phyloP scores from a whole-genome alignment of 495 filamentous ascomycete genomes.

The Pyrenula aspistea region DNA sequence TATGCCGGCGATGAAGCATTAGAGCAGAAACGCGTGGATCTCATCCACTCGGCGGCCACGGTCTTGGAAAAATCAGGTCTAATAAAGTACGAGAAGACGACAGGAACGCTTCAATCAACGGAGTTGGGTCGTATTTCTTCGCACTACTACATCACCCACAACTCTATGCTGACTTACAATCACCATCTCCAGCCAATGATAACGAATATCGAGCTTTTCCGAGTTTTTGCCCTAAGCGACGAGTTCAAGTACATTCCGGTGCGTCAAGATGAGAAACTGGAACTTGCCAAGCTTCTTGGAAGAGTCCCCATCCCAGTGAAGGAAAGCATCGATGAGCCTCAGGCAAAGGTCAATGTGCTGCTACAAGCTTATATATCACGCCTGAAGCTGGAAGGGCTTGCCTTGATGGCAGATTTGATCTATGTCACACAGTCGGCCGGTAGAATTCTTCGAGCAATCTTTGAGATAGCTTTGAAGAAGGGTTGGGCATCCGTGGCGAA shows the following conservation, averaged over 20 bases:
- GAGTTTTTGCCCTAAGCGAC: constrained; percentile 92
- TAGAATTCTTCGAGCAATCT: constrained; percentile 88
- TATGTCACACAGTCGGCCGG: constrained; percentile 98
- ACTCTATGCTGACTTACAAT: constrained; percentile 93
- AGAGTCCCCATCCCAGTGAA: constrained; percentile 94
- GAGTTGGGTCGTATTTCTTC: constrained; percentile 92
- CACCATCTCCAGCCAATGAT: constrained; percentile 89
- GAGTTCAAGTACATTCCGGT: constrained; percentile 99
- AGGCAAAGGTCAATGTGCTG: constrained; percentile 98
- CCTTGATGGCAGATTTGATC: constrained; percentile 96
- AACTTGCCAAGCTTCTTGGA: constrained; percentile 81
- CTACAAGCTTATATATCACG: constrained; percentile 94
- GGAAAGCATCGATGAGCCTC: constrained; percentile 91
- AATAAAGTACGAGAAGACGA: constrained; percentile 90
- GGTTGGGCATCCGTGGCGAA: constrained; percentile 93
- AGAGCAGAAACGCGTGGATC: constrained; percentile 92
- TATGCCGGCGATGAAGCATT: constrained; percentile 86
- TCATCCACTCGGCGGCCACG: constrained; percentile 85
- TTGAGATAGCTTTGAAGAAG: constrained; percentile 92
- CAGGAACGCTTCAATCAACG: constrained; percentile 77
- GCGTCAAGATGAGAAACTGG: constrained; percentile 92
- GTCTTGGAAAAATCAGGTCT: constrained; percentile 80
- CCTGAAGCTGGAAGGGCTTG: constrained; percentile 84
- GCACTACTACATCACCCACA: constrained; percentile 96
- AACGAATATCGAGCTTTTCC: constrained; percentile 86